Percentiles rank a stretch among this genome's conserved stretches.
Evolutionary conservation across 225 moss, liverwort and hornwort genomes (phyloP).

Genomic region (Asterella californica): DNA sequence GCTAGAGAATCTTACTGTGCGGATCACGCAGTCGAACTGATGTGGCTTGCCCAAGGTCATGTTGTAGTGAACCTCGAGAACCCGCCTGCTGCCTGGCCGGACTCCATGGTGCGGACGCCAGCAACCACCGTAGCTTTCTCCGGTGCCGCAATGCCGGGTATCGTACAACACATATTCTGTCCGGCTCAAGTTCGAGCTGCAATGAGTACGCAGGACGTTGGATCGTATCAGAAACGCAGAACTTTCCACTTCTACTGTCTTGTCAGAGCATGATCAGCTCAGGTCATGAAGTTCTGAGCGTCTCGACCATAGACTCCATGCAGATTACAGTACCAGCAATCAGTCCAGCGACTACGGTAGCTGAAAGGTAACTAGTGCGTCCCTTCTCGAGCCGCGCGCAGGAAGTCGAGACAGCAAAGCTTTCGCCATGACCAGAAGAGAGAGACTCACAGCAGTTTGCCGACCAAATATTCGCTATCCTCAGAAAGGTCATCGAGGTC

Average conservation of each 20-base stretch:
- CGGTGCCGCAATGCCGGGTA: not conserved
- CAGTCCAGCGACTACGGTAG: not conserved
- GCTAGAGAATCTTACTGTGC: not conserved
- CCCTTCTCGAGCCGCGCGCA: not conserved
- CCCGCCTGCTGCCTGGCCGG: not conserved
- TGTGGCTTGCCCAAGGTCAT: conserved; percentile 19
- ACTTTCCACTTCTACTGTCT: too few species aligned
- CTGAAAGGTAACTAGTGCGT: not conserved
- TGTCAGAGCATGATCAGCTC: not conserved
- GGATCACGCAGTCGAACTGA: not conserved
- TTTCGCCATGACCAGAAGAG: too few species aligned
- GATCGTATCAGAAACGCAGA: too few species aligned
- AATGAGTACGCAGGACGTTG: not conserved
- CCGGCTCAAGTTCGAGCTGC: conserved; percentile 19
- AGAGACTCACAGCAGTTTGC: conserved; percentile 9
- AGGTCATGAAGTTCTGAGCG: not conserved
- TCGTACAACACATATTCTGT: conserved; percentile 16
- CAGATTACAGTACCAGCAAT: not conserved
- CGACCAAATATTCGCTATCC: conserved; percentile 11
- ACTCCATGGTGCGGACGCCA: conserved; percentile 5
- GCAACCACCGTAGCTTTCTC: not conserved
- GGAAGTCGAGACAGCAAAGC: not conserved
- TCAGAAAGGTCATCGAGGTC: conserved; percentile 4
- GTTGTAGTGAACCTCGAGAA: conserved; percentile 16
- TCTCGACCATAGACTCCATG: not conserved